phyloP scores from a whole-genome alignment of 192 early-diverging fungal genomes.

The Rhizoclosmatium globosum region DNA sequence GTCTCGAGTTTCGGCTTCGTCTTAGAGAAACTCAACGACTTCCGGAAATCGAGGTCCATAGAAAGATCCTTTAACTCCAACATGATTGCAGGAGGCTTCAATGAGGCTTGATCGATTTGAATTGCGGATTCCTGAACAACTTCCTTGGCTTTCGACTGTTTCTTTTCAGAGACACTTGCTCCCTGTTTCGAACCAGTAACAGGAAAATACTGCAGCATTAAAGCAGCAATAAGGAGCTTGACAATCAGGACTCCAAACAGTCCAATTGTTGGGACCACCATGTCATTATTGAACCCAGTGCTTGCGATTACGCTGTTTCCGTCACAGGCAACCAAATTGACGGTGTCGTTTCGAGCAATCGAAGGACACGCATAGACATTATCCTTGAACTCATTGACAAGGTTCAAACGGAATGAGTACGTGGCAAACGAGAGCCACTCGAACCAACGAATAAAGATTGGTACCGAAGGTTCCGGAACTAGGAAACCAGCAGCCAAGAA shows the following conservation, averaged over 20 bases:
- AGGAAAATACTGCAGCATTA: conserved; percentile 17
- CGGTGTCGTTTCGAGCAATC: not conserved
- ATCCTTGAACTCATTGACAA: conserved; percentile 54
- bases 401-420: conserved; percentile 38
- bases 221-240: conserved; percentile 37
- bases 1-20: not conserved
- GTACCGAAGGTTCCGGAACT: conserved; percentile 42
- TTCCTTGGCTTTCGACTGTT: not conserved
- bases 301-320: conserved; percentile 42
- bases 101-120: not conserved
- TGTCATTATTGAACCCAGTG: conserved; percentile 37
- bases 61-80: not conserved
- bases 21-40: conserved; percentile 22
- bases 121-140: not conserved
- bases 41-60: not conserved
- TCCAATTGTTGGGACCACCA: conserved; percentile 31
- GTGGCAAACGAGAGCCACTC: conserved; percentile 39
- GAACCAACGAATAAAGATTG: conserved; percentile 46
- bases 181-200: not conserved
- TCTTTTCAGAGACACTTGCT: not conserved
- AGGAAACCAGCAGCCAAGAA: conserved; percentile 47
- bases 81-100: not conserved
- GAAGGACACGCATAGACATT: conserved; percentile 42
- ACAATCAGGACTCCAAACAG: conserved; percentile 34
- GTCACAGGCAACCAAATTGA: conserved; percentile 34